Conservation (phyloP, 176 grass and related monocot genomes). For the Avena sativa region DNA sequence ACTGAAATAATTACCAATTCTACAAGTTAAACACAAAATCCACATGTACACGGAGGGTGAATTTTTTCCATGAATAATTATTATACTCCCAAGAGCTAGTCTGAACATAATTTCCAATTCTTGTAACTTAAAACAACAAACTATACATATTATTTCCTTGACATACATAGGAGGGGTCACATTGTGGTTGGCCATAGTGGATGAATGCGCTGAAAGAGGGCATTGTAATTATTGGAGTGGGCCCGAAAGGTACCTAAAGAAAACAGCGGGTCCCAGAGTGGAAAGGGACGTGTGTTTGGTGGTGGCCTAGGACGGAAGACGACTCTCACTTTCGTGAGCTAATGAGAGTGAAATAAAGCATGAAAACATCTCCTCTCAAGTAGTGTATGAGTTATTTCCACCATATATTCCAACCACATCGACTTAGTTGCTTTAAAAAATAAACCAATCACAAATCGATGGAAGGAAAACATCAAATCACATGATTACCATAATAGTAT, state of each 20-base stretch:
- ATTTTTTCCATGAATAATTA: not conserved
- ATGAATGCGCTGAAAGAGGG: slow-evolving; percentile 20
- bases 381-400: not conserved
- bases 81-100: not conserved
- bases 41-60: not conserved
- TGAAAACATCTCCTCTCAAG: not conserved
- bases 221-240: slow-evolving; percentile 81
- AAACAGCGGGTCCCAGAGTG: slow-evolving; percentile 40
- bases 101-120: too few species aligned
- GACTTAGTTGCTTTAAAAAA: slow-evolving; percentile 5
- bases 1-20: too few species aligned
- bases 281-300: slow-evolving; percentile 66
- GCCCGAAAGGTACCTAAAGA: slow-evolving; percentile 48
- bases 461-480: slow-evolving; percentile 35
- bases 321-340: slow-evolving; percentile 73
- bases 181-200: not conserved
- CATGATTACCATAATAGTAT: not conserved
- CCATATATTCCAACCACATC: slow-evolving; percentile 34
- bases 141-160: too few species aligned
- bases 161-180: not conserved
- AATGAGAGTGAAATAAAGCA: slow-evolving; percentile 39
- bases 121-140: not conserved
- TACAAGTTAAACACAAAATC: too few species aligned
- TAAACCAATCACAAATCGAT: slow-evolving; percentile 31
- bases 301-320: slow-evolving; percentile 52